Base-by-base conservation (phyloP, 1,139 yeast genomes). In the Diutina neorugosa region DNA sequence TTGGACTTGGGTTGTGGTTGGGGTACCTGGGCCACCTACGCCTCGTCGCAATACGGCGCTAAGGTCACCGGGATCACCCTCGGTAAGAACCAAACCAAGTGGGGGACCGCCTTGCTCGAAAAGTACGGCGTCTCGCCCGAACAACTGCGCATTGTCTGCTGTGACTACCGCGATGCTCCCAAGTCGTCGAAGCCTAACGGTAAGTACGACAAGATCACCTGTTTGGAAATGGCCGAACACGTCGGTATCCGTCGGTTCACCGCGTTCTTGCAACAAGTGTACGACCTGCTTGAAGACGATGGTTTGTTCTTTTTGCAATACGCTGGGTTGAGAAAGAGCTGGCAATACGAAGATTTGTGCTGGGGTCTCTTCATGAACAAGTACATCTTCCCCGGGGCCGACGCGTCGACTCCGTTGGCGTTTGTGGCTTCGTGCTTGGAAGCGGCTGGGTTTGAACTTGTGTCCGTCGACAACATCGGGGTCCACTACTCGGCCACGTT, bases 321-420 rank as follows among this genome's bases (percentile, higher is more conserved):
- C 65, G 93, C 96, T 54, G 96, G 97, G 55, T 75, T 89, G 63
- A 83, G 96, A 74, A 90, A 89, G 75, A 76, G 80, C 57, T 89
- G 96, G 97, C 96, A 89, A 74, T 89, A 87, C 69, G 96, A 89
- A 74, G 97, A 89, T 68, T 78, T 89, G 64, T 76, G 82, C 69
- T 89, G 96, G 97, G 96, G 97, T 61, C 76, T 90, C 67, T 90
- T 89, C 70, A 90, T 89, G 96, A 89, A 90, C 81, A 89, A 88
- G 76, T 89, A 88, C 73, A 84, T 89, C 66, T 89, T 89, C 89
- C 96, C 97, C 51, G 97, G 96, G 71, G 96, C 96, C 54, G 97
- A 89, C 72, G 96, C 96, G 52, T 87, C 96, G 8, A 90, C 97
- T 54, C 96, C 97, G 52, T 79, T 90, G 63, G 88, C 89, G 55